Base-by-base conservation (phyloP, 306 rosid genomes). In the Sophora flavescens region DNA sequence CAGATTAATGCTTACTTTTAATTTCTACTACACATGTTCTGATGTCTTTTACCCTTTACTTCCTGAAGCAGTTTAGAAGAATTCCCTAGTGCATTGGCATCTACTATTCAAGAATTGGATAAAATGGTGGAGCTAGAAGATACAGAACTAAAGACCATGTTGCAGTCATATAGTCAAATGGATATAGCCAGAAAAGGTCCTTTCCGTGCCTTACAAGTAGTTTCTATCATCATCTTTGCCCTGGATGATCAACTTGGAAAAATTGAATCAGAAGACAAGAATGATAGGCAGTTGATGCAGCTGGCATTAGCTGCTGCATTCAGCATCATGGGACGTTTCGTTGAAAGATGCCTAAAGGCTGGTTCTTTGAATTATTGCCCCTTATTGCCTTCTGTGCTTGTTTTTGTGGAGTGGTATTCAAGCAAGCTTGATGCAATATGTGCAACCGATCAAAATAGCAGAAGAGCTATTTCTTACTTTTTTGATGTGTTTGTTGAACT, bases 371-470 rank as follows among this genome's bases (percentile, higher is more conserved):
- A 45, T 70, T 74, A 82, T 32, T 89, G 89, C 86, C 93, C 98
- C 42, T 86, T 92, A 74, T 78, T 91, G 57, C 91, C 99, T 35
- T 89, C 98, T 15, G 89, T 96, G 53, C 96, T 88, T 65, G 85
- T 92, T 67, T 92, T 92, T 63, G 86, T 88, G 69, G 99, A 96
- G 81, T 96, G 99, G 98, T 81, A 81, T 70, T 85, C 85, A 22
- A 59, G 74, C 79, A 66, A 48, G 77, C 70, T 84, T 63, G 87
- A 85, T 68, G 84, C 59, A 68, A 80, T 16, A 72, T 84, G 57
- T 75, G 84, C 78, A 36, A 54, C 74, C 0, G 93, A 92, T 80
- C 86, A 83, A 74, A 91, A 82, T 58, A 58, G 90, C 68, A 73
- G 59, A 74, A 78, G 72, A 26, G 88, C 91, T 15, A 83, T 88